These are phyloP conservation scores for Mycogone perniciosa DNA, from an alignment of 2,329 filamentous ascomycete species.

Conservation along the genomic window DNA sequence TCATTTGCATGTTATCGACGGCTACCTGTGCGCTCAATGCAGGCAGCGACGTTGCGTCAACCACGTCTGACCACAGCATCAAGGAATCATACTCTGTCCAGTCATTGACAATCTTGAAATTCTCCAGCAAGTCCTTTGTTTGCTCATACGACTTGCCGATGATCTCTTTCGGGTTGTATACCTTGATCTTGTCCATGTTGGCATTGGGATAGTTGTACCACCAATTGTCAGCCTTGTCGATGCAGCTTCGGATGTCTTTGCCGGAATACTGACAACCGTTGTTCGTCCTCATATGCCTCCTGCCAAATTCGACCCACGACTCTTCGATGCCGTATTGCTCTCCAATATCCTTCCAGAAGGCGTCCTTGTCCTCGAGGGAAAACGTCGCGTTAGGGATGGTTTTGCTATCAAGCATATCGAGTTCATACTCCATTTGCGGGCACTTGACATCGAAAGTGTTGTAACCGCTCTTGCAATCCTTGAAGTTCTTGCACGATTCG, in stretches of 20 bases:
- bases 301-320: slow-evolving; percentile 14
- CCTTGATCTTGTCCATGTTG: slow-evolving; percentile 10
- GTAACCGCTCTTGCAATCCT: slow-evolving; percentile 5
- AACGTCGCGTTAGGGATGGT: slow-evolving; percentile 13
- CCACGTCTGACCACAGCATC: slow-evolving; percentile 5
- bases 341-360: slow-evolving; percentile 15
- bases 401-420: not conserved
- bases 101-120: slow-evolving; percentile 2
- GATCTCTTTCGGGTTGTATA: slow-evolving; percentile 18
- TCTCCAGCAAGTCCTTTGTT: not conserved
- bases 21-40: slow-evolving; percentile 19
- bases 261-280: slow-evolving; percentile 12
- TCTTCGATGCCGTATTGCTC: slow-evolving; percentile 15
- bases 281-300: not conserved
- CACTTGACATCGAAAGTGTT: slow-evolving; percentile 1
- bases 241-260: slow-evolving; percentile 9
- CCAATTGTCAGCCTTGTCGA: slow-evolving; percentile 4
- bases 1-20: slow-evolving; percentile 20
- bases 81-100: not conserved
- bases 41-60: slow-evolving; percentile 16
- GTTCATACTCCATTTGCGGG: not conserved
- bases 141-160: slow-evolving; percentile 15
- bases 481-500: slow-evolving; percentile 4
- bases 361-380: slow-evolving; percentile 14
- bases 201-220: slow-evolving; percentile 15